Conservation (phyloP, 2,329 filamentous ascomycete species). For the Beauveria bassiana region DNA sequence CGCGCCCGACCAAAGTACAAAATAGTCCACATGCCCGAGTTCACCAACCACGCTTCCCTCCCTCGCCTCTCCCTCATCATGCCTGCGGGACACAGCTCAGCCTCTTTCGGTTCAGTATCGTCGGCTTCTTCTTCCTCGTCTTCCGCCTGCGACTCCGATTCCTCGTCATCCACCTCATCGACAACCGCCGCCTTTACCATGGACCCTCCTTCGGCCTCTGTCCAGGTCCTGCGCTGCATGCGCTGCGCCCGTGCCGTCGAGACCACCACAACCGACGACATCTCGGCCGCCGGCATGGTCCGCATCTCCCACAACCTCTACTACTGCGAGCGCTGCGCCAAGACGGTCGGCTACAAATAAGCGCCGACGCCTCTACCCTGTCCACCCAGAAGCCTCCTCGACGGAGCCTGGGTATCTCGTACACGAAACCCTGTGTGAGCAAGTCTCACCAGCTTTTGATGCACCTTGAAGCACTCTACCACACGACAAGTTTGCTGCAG, state of each 20-base stretch:
- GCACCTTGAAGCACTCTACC: neutral
- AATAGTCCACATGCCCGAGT: slow-evolving; percentile 9
- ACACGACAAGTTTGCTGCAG: neutral
- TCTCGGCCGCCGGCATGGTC: slow-evolving; percentile 52
- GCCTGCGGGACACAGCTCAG: slow-evolving; percentile 20
- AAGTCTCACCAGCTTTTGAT: neutral
- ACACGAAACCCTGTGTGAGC: neutral
- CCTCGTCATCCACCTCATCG: slow-evolving; percentile 26
- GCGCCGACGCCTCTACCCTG: neutral
- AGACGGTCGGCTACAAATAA: slow-evolving; percentile 57
- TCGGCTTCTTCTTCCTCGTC: slow-evolving; percentile 21
- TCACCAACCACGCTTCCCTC: neutral
- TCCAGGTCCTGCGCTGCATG: slow-evolving; percentile 55
- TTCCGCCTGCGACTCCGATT: slow-evolving; percentile 37
- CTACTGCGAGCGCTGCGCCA: slow-evolving; percentile 58
- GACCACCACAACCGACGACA: slow-evolving; percentile 53
- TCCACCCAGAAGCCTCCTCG: neutral
- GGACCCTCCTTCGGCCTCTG: slow-evolving; percentile 44
- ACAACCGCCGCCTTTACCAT: slow-evolving; percentile 32
- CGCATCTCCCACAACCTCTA: slow-evolving; percentile 58
- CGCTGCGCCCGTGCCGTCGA: slow-evolving; percentile 54
- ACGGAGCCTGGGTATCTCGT: neutral
- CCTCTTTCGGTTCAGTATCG: slow-evolving; percentile 26
- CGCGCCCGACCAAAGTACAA: slow-evolving; percentile 1
- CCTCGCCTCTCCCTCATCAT: slow-evolving; percentile 15